Evolutionary conservation across 2,329 filamentous ascomycete genomes (phyloP), one percentile per base, ranked within the genome.

Genomic region (Penicillium sp.): DNA sequence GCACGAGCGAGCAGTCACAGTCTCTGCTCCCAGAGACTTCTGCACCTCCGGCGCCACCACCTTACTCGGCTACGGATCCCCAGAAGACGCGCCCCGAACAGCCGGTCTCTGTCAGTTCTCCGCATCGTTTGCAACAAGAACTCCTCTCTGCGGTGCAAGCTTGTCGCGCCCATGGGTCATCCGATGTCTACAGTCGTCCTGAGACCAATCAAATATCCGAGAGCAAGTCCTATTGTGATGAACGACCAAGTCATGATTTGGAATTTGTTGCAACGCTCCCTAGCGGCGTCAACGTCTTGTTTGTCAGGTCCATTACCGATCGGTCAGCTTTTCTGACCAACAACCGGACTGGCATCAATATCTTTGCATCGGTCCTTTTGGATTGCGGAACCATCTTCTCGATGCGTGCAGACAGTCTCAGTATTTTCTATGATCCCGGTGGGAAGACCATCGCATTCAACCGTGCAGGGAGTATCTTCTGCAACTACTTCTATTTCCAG

Each of bases 401-500:
- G 2, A 73, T 96, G 15, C 71, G 77, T 1, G 71, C 76, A 0
- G 71, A 75, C 20, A 79, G 80, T 2, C 62, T 96, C 40, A 90
- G 93, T 59, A 84, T 96, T 34, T 96, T 90, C 67, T 87, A 88
- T 54, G 89, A 95, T 52, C 77, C 82, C 27, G 65, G 69, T 2
- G 85, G 87, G 3, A 78, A 77, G 39, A 89, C 87, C 0, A 95
- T 98, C 46, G 92, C 90, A 0, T 98, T 98, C 72, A 98, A 98
- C 60, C 76, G 77, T 6, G 78, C 75, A 26, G 89, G 90, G 25
- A 86, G 83, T 54, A 77, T 98, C 18, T 98, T 96, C 69, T 95
- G 88, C 72, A 98, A 98, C 58, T 75, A 94, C 47, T 75, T 85
- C 12, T 95, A 86, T 70, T 96, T 89, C 61, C 66, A 83, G 43